Percentiles rank a stretch among this genome's conserved stretches.
These are phyloP conservation scores for Ulmus americana DNA, from an alignment of 331 rosid species.

Conservation along the genomic window DNA sequence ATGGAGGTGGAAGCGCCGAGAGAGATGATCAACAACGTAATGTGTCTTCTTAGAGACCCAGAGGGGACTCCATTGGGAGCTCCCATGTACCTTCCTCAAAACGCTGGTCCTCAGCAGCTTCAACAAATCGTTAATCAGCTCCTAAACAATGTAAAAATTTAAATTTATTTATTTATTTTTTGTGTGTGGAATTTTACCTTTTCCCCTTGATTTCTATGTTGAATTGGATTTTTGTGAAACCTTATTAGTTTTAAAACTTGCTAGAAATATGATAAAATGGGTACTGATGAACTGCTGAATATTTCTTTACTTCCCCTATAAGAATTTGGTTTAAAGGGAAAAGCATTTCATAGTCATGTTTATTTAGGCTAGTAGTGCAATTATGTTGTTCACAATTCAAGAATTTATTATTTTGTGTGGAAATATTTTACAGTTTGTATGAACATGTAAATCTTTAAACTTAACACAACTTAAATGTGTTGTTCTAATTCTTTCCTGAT, in stretches of 20 bases:
- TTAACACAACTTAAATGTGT: neutral
- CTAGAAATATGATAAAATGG: too few relatives aligned
- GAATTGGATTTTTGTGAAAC: too few relatives aligned
- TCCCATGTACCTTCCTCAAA: constrained; percentile 68
- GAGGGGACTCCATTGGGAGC: constrained; percentile 64
- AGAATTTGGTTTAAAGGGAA: too few relatives aligned
- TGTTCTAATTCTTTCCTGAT: too few relatives aligned
- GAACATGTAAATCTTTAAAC: neutral
- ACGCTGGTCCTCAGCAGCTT: constrained; percentile 64
- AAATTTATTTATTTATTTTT: neutral
- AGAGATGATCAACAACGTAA: constrained; percentile 38
- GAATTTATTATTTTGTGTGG: too few relatives aligned
- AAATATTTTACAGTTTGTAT: too few relatives aligned
- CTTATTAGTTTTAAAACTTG: too few relatives aligned
- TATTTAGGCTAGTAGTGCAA: too few relatives aligned
- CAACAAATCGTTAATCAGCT: constrained; percentile 74
- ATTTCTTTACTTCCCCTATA: too few relatives aligned
- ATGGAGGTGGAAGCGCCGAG: constrained; percentile 16
- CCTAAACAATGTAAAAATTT: constrained; percentile 48
- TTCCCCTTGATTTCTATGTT: neutral
- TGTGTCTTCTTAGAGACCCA: constrained; percentile 70
- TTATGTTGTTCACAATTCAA: too few relatives aligned
- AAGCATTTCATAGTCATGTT: too few relatives aligned
- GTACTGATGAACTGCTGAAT: too few relatives aligned
- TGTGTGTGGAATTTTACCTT: neutral